These are phyloP conservation scores for Phaeosphaeria sp. DNA, from an alignment of 2,329 filamentous ascomycete genomes.

Conservation along the genomic window DNA sequence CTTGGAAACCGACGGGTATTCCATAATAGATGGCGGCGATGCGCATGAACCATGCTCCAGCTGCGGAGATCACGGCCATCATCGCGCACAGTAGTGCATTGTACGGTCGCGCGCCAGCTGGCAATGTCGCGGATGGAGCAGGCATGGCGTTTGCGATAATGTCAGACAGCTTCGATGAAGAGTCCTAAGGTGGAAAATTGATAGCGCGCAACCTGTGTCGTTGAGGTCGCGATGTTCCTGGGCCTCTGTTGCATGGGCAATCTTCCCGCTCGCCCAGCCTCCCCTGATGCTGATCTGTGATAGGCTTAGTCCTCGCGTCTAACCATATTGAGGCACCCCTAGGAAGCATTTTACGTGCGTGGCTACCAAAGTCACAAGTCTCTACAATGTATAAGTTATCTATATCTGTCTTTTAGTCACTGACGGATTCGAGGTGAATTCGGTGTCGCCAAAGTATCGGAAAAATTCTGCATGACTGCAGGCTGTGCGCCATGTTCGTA, in stretches of 20 bases:
- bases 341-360: no score
- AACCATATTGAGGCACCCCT: not conserved
- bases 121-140: constrained; percentile 1
- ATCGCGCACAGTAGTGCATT: constrained; percentile 11
- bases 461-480: no score
- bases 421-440: no score
- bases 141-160: constrained; percentile 9
- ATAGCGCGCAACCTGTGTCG: no score
- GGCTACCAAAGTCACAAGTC: no score
- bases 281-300: not conserved
- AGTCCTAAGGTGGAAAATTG: not conserved
- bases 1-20: constrained; percentile 11
- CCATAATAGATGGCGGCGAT: constrained; percentile 7
- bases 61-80: constrained; percentile 2
- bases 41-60: constrained; percentile 21
- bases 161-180: not conserved
- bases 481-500: no score
- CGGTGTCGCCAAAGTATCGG: no score
- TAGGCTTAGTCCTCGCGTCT: not conserved
- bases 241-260: not conserved
- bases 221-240: no score
- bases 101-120: constrained; percentile 9
- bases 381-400: no score
- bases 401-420: not conserved
- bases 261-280: not conserved